Evolutionary conservation across 164 flowering plant species (phyloP).

Genomic region (Pachysandra terminalis): DNA sequence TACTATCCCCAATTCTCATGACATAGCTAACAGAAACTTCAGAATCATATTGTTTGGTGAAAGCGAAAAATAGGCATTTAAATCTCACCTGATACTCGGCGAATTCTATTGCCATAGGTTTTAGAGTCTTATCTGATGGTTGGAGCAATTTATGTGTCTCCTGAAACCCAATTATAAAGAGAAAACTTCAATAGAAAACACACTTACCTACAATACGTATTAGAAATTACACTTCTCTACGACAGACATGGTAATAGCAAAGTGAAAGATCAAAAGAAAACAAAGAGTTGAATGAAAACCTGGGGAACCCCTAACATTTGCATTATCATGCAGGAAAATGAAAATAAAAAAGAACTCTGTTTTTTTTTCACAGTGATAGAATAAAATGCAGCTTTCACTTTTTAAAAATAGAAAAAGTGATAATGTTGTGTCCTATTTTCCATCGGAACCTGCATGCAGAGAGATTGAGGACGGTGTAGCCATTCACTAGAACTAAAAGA

Average conservation of each 20-base stretch:
- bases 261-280: not conserved
- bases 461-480: too few relatives aligned
- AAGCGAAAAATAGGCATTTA: not conserved
- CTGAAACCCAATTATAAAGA: conserved; percentile 28
- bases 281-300: not conserved
- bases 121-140: conserved; percentile 84
- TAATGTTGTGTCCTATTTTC: too few relatives aligned
- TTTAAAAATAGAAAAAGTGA: too few relatives aligned
- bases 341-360: too few relatives aligned
- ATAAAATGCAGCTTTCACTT: too few relatives aligned
- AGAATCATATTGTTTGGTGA: not conserved
- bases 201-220: not conserved
- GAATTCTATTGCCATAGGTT: conserved; percentile 93
- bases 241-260: not conserved
- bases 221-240: too few relatives aligned
- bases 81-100: conserved; percentile 89
- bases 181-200: not conserved
- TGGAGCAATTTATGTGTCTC: conserved; percentile 92
- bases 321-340: not conserved
- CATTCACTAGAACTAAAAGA: too few relatives aligned
- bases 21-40: not conserved
- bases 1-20: not conserved
- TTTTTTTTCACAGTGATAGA: too few relatives aligned
- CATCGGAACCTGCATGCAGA: too few relatives aligned
- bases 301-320: not conserved